These are phyloP conservation scores for Puccinellia tenuiflora DNA, from an alignment of 176 grass and related monocot genomes.

Conservation along the genomic window DNA sequence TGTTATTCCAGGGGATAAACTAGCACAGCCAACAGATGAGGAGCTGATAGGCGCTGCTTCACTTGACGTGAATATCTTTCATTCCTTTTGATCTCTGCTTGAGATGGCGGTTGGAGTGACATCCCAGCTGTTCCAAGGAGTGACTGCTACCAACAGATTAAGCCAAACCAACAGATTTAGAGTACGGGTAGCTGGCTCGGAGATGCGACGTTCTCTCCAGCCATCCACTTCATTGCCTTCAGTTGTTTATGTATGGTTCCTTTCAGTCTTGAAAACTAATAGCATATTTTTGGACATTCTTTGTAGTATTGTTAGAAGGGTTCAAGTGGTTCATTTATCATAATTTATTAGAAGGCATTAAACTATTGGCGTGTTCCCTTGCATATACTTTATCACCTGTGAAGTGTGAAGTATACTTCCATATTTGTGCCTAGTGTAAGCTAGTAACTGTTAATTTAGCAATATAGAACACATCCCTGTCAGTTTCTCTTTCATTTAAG, in stretches of 20 bases:
- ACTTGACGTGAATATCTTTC: constrained; percentile 23
- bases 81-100: constrained; percentile 16
- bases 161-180: constrained; percentile 40
- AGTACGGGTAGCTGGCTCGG: constrained; percentile 26
- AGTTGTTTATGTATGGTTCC: constrained; percentile 42
- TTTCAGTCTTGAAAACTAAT: neutral
- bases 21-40: constrained; percentile 4
- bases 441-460: neutral
- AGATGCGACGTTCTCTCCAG: constrained; percentile 49
- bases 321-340: neutral
- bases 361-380: neutral
- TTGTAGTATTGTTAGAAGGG: neutral
- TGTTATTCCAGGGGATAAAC: constrained; percentile 9
- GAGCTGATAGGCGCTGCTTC: constrained; percentile 1
- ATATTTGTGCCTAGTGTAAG: constrained; percentile 7
- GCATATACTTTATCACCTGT: neutral
- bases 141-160: constrained; percentile 35
- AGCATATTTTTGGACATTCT: neutral
- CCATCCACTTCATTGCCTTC: constrained; percentile 43
- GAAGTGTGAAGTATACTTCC: neutral
- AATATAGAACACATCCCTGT: neutral
- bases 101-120: constrained; percentile 68
- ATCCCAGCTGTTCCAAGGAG: constrained; percentile 59
- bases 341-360: neutral
- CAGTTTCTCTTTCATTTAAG: neutral